Conservation (phyloP, 2,329 filamentous ascomycete genomes). For the Pseudopyricularia javanii region DNA sequence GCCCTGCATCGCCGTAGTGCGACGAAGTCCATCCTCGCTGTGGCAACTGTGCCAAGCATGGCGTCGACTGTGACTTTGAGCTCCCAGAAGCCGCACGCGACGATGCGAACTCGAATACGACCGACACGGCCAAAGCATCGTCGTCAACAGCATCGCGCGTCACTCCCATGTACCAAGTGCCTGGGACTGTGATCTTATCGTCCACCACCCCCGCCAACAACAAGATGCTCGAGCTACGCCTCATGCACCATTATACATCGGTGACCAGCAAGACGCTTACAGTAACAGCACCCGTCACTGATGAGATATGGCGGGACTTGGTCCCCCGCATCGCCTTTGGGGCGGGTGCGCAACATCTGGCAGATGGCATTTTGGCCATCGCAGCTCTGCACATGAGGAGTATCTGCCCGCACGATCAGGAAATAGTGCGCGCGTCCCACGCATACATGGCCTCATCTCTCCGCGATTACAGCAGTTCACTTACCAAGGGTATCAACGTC, state of each 20-base stretch:
- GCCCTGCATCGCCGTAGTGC: constrained; percentile 28
- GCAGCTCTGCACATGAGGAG: constrained; percentile 51
- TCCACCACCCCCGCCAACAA: constrained; percentile 22
- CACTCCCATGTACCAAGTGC: constrained; percentile 22
- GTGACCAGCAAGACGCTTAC: constrained; percentile 48
- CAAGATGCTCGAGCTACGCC: constrained; percentile 44
- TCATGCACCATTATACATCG: constrained; percentile 54
- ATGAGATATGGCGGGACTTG: constrained; percentile 46
- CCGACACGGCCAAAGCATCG: constrained; percentile 8
- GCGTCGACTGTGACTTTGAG: constrained; percentile 54
- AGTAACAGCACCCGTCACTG: constrained; percentile 34
- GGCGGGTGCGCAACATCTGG: constrained; percentile 36
- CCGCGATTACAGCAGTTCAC: constrained; percentile 43
- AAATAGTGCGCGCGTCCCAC: constrained; percentile 49
- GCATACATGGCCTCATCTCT: constrained; percentile 53
- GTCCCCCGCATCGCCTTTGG: constrained; percentile 50
- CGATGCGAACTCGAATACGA: neutral
- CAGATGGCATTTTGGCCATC: constrained; percentile 52
- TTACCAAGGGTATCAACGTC: constrained; percentile 43
- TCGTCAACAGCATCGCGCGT: constrained; percentile 11
- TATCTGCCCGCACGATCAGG: constrained; percentile 41
- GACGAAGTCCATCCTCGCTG: constrained; percentile 55
- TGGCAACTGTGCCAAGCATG: constrained; percentile 56
- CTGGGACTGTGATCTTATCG: constrained; percentile 20
- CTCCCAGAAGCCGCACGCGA: constrained; percentile 18